phyloP scores from a whole-genome alignment of 805 yeast genomes.

The Candida golubevii region DNA sequence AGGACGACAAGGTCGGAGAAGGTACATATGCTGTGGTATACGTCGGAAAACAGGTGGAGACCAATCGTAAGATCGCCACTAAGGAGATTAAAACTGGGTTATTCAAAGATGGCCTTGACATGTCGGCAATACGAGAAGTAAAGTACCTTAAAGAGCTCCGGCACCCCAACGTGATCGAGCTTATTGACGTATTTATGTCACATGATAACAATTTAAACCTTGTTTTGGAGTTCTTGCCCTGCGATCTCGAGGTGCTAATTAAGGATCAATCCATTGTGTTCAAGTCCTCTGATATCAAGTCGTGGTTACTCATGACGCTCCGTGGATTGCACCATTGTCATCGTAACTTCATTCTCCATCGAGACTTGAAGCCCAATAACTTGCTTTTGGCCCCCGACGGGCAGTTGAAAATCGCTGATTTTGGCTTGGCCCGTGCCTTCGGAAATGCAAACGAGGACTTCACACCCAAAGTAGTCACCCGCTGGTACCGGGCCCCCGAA shows the following conservation, averaged over 20 bases:
- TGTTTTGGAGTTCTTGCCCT: conserved; percentile 89
- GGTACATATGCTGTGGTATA: conserved; percentile 98
- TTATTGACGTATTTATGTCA: conserved; percentile 77
- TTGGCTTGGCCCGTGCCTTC: conserved; percentile 86
- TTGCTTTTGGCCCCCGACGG: conserved; percentile 84
- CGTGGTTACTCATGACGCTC: conserved; percentile 92
- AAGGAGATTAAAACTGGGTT: conserved; percentile 93
- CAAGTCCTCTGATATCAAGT: conserved; percentile 80
- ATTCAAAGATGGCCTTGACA: conserved; percentile 93
- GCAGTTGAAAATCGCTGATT: conserved; percentile 90
- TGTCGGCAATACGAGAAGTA: conserved; percentile 95
- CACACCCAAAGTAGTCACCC: conserved; percentile 91
- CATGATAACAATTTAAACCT: conserved; percentile 63
- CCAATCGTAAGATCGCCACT: conserved; percentile 69
- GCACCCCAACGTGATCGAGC: conserved; percentile 75
- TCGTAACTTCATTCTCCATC: conserved; percentile 80
- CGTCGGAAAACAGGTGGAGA: conserved; percentile 63
- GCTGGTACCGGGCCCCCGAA: conserved; percentile 93
- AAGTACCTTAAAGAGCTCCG: conserved; percentile 79
- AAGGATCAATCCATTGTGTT: conserved; percentile 75
- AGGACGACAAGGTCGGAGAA: conserved; percentile 91
- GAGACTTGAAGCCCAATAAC: conserved; percentile 93
- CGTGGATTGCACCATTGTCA: conserved; percentile 96
- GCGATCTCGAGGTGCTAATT: conserved; percentile 86
- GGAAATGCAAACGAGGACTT: conserved; percentile 70